A percentile compares a stretch with the other conserved stretches of the same genome.
phyloP scores from a whole-genome alignment of 306 rosid genomes.

The Parietaria judaica region DNA sequence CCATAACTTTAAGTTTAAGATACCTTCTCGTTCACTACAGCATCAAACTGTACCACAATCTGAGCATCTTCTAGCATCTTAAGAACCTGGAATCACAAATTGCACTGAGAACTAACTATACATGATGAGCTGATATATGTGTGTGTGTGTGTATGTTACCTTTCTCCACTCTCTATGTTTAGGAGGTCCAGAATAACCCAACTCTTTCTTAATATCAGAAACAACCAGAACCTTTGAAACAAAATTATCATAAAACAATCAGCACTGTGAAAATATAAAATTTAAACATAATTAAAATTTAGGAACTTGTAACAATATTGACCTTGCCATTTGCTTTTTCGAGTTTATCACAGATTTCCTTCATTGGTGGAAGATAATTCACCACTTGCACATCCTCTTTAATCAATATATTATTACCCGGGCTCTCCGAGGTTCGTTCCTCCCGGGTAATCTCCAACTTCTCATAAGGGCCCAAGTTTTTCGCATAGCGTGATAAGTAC shows the following conservation, averaged over 20 bases:
- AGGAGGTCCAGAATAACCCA: slow-evolving; percentile 56
- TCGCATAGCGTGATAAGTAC: slow-evolving; percentile 67
- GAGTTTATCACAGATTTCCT: slow-evolving; percentile 60
- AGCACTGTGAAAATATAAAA: slow-evolving; percentile 13
- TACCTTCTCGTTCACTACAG: slow-evolving; percentile 79
- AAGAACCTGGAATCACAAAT: slow-evolving; percentile 41
- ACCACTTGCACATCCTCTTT: slow-evolving; percentile 50
- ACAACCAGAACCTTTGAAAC: slow-evolving; percentile 70
- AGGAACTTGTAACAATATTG: slow-evolving; percentile 9
- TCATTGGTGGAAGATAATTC: slow-evolving; percentile 66
- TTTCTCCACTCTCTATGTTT: slow-evolving; percentile 72
- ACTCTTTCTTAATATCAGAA: slow-evolving; percentile 70
- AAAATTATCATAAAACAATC: slow-evolving; percentile 16
- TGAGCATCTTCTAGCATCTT: slow-evolving; percentile 47
- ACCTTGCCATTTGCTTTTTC: slow-evolving; percentile 82
- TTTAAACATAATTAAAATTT: not conserved
- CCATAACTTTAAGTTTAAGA: not conserved
- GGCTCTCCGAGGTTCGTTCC: slow-evolving; percentile 22
- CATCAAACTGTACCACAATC: slow-evolving; percentile 64
- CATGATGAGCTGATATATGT: not conserved
- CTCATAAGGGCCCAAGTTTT: slow-evolving; percentile 51
- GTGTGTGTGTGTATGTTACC: slow-evolving; percentile 17
- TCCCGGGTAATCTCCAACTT: slow-evolving; percentile 52
- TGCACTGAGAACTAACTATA: slow-evolving; percentile 12
- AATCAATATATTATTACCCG: slow-evolving; percentile 12